Evolutionary conservation across 2,329 filamentous ascomycete species (phyloP).

Genomic region (Paraphoma sp.): DNA sequence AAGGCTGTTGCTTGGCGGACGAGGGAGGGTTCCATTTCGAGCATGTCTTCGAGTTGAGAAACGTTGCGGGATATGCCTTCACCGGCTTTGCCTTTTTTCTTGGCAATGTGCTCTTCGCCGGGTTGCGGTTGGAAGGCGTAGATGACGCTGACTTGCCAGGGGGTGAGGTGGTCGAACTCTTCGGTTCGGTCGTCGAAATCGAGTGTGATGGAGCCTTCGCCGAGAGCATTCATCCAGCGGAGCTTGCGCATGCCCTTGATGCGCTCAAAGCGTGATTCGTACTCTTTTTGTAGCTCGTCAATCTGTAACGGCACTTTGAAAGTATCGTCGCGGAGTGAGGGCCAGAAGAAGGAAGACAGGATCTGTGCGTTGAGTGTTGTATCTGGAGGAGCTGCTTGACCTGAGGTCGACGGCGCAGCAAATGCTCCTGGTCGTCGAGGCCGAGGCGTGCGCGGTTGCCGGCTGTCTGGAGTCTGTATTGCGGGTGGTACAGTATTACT

Average conservation of each 20-base stretch:
- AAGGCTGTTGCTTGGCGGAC: slow-evolving; percentile 71
- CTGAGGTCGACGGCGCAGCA: slow-evolving; percentile 20
- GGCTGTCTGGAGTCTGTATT: slow-evolving; percentile 26
- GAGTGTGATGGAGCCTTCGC: slow-evolving; percentile 79
- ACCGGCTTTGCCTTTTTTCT: slow-evolving; percentile 21
- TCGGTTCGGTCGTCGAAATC: slow-evolving; percentile 82
- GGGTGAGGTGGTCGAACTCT: slow-evolving; percentile 75
- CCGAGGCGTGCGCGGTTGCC: slow-evolving; percentile 31
- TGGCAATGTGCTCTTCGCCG: slow-evolving; percentile 34
- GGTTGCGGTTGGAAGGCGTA: slow-evolving; percentile 73
- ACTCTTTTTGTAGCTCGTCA: slow-evolving; percentile 68
- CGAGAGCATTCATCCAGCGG: slow-evolving; percentile 84
- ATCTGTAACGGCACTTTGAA: slow-evolving; percentile 70
- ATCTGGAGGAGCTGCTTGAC: slow-evolving; percentile 38
- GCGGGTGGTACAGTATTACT: slow-evolving; percentile 14
- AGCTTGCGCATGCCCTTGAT: slow-evolving; percentile 86
- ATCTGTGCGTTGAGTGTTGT: slow-evolving; percentile 76
- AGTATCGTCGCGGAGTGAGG: slow-evolving; percentile 73
- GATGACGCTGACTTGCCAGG: slow-evolving; percentile 88
- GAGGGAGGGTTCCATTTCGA: slow-evolving; percentile 78
- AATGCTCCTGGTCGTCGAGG: slow-evolving; percentile 26
- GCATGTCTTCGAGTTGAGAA: slow-evolving; percentile 56
- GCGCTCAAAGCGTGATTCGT: slow-evolving; percentile 76
- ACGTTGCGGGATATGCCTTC: slow-evolving; percentile 49
- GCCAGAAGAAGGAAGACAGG: slow-evolving; percentile 93